Evolutionary conservation across 2,329 filamentous ascomycete genomes (phyloP).

Genomic region (Alternaria infectoria): DNA sequence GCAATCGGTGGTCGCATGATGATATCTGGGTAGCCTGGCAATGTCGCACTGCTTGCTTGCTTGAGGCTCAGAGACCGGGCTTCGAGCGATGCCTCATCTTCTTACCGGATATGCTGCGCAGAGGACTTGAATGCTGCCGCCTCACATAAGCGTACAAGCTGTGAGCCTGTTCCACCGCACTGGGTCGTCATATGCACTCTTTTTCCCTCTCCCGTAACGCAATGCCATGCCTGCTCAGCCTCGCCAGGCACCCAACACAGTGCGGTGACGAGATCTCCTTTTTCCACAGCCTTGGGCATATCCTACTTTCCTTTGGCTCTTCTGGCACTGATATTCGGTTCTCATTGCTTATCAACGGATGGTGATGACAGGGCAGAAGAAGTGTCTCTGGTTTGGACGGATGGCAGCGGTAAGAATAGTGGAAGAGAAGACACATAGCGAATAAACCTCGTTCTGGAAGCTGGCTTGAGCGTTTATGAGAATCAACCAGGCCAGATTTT

Average conservation of each 20-base stretch:
- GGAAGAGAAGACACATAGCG: conserved; percentile 25
- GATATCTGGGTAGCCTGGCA: neutral
- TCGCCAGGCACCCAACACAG: conserved; percentile 21
- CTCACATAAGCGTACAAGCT: neutral
- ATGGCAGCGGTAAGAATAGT: conserved; percentile 24
- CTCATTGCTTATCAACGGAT: neutral
- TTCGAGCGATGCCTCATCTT: neutral
- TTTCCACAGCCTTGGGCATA: conserved; percentile 24
- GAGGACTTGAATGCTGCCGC: neutral
- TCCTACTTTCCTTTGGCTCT: conserved; percentile 1
- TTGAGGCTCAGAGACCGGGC: neutral
- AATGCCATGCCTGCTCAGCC: neutral
- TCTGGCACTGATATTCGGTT: neutral
- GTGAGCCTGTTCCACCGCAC: neutral
- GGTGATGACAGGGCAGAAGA: conserved; percentile 22
- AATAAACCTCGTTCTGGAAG: neutral
- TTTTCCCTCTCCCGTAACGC: conserved; percentile 1
- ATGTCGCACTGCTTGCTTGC: neutral
- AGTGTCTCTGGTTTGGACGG: conserved; percentile 21
- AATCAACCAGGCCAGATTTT: fast-evolving
- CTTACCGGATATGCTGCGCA: neutral
- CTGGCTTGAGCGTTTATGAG: neutral
- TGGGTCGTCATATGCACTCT: neutral
- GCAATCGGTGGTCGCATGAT: neutral
- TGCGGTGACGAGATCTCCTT: conserved; percentile 23